Base-by-base conservation (phyloP, 257 asterid genomes). In the Galeopsis tetrahit region DNA sequence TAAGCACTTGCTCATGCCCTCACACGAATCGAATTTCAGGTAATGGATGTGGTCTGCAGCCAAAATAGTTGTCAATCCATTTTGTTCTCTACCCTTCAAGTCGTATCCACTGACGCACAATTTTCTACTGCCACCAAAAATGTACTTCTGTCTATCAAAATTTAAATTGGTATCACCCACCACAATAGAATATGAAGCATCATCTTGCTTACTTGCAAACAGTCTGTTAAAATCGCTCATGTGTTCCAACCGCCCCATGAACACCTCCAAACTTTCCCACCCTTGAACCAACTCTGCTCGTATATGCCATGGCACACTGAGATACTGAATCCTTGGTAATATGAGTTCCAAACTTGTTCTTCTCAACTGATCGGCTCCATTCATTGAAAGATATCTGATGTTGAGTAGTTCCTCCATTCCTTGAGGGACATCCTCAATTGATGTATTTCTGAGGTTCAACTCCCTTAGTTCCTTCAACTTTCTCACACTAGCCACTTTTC, bases 381-480 rank as follows among this genome's bases (percentile, higher is more conserved):
- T 2, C 43, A 77, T 0, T 0, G 57, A 71, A 6, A 75, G 51
- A 56, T 6, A 68, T 15, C 38, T 75, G 49, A 68, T 69, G 35
- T 49, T 31, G 39, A 21, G 8, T 3, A 59, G 31, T 3, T 61
- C 43, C 33, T 69, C 67, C 28, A 75, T 38, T 14, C 79, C 79
- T 31, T 0, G 32, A 39, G 66, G 75, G 32, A 69, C 62, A 51
- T 69, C 39, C 21, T 39, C 5, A 7, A 69, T 61, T 28, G 44
- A 3, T 6, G 80, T 69, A 4, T 5, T 2, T 1, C 67, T 51
- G 60, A 76, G 71, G 48, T 76, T 56, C 21, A 76, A 2, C 69
- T 75, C 75, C 21, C 42, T 69, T 13, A 69, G 39, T 49, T 63
- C 52, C 53, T 76, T 62, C 34, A 67, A 4, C 34, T 60, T 75